Percentiles rank a stretch among this genome's conserved stretches.
These are phyloP conservation scores for Xylaria cubensis DNA, from an alignment of 495 filamentous ascomycete species.

Conservation along the genomic window DNA sequence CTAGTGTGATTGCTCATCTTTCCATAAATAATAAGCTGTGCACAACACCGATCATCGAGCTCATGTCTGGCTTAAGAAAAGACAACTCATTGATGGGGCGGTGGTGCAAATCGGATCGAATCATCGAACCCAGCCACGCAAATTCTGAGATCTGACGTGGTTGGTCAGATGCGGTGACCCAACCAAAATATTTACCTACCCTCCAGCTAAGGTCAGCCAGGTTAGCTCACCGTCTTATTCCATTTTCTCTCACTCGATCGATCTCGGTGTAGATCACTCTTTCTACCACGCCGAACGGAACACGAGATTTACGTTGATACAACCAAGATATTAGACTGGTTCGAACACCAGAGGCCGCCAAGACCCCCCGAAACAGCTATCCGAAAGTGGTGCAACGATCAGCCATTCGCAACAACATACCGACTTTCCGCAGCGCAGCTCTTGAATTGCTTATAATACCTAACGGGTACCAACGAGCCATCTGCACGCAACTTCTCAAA, in stretches of 20 bases:
- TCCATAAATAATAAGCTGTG: background rate
- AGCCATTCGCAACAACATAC: constrained; percentile 2
- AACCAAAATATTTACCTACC: constrained; percentile 17
- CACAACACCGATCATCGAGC: background rate
- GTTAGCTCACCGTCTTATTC: constrained; percentile 13
- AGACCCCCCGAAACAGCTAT: background rate
- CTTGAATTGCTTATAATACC: background rate
- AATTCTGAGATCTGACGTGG: constrained; percentile 18
- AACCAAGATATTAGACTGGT: background rate
- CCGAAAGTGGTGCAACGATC: background rate
- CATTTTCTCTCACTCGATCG: background rate
- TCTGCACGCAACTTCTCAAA: background rate
- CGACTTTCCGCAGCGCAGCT: background rate
- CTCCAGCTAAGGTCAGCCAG: constrained; percentile 4
- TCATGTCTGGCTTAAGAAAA: background rate
- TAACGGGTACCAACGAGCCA: background rate
- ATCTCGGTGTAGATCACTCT: constrained; percentile 13
- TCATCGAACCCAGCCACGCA: constrained; percentile 25
- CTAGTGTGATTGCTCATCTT: background rate
- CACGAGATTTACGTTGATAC: background rate
- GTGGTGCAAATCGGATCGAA: constrained; percentile 6
- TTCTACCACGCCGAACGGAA: background rate
- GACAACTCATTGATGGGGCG: constrained; percentile 17
- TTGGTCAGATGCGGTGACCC: constrained; percentile 24
- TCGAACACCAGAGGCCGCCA: background rate